Evolutionary conservation across 2,329 filamentous ascomycete genomes (phyloP).

Genomic region (Fusarium sp.): DNA sequence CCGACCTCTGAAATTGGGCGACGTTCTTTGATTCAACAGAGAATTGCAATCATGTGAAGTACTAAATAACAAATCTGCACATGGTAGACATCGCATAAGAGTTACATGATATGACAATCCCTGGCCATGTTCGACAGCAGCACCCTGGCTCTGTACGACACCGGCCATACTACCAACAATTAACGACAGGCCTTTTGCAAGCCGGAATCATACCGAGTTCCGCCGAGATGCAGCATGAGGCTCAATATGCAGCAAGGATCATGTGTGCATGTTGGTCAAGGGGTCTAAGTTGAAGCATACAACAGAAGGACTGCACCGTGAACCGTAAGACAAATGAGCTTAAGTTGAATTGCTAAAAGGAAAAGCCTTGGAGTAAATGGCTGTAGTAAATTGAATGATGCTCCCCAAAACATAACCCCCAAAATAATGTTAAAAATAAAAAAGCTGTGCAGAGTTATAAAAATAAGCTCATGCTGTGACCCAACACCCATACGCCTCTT

Average conservation of each 20-base stretch:
- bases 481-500: conserved; percentile 19
- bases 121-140: neutral
- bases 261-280: neutral
- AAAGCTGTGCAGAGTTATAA: neutral
- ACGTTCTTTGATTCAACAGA: neutral
- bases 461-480: neutral
- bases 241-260: neutral
- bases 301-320: no score
- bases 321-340: no score
- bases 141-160: neutral
- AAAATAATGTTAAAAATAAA: neutral
- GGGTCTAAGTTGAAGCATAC: neutral
- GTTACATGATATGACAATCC: neutral
- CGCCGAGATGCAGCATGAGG: neutral
- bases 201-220: neutral
- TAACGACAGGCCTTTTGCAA: neutral
- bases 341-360: neutral
- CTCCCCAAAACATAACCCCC: neutral
- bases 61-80: neutral
- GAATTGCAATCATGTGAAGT: neutral
- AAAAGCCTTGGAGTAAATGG: neutral
- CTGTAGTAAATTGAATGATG: neutral
- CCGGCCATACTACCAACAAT: neutral
- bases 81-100: neutral
- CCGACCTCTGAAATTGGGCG: neutral